Evolutionary conservation across 352 stramenopile species (phyloP), one percentile per base, ranked within the genome.

Genomic region (Phytophthora pinifolia): DNA sequence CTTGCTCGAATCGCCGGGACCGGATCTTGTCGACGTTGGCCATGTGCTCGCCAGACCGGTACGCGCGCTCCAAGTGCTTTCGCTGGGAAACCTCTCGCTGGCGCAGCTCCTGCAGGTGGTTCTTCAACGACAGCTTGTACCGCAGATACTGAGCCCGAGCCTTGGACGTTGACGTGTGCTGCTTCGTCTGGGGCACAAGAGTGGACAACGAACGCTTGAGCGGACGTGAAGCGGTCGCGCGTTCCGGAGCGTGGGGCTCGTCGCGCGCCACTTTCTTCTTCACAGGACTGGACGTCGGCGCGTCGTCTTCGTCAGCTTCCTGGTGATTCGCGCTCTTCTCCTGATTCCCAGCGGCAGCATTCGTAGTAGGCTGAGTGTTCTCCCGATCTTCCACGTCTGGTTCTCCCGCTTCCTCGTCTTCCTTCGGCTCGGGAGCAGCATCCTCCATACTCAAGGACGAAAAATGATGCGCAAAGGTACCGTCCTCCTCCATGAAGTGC

Each of bases 11-110:
- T 15, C 76, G 67, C 9, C 70, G 76, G 13, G 77, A 66, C 33
- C 81, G 75, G 44, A 92, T 90, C 66, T 76, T 77, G 48, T 90
- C 80, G 6, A 88, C 78, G 36, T 77, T 86, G 17, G 76, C 74
- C 31, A 69, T 65, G 55, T 92, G 81, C 45, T 88, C 70, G 3
- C 72, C 72, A 1, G 81, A 70, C 54, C 79, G 77, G 58, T 76
- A 88, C 25, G 75, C 73, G 13, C 81, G 70, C 53, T 81, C 76
- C 29, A 92, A 62, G 46, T 86, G 74, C 37, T 84, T 62, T 7
- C 79, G 67, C 45, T 88, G 75, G 13, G 74, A 81, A 44, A 61
- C 62, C 27, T 92, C 81, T 33, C 75, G 62, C 73, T 88, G 74
- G 0, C 75, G 74, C 7, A 89, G 58, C 39, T 83, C 72, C 31